Conservation (phyloP, 1,284 basidiomycete species). For the Cryptococcus hybrid region DNA sequence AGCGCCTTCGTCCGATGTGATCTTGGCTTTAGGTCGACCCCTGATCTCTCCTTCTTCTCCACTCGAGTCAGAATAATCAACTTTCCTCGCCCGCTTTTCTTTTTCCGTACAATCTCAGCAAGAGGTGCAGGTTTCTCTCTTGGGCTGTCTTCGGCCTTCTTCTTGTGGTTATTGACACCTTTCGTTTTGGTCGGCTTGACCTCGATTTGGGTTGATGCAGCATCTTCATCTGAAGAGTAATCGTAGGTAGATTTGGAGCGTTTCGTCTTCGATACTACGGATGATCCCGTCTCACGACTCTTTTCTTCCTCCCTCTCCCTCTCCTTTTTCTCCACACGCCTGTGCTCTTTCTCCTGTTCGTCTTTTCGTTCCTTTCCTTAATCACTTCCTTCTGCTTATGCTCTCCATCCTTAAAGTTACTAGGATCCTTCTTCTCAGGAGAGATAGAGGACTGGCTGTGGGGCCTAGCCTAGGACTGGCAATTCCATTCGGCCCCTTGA, state of each 20-base stretch:
- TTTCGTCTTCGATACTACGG: background rate
- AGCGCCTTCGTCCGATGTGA: too few relatives aligned
- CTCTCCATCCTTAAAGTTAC: background rate
- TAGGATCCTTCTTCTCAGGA: background rate
- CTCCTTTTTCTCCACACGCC: conserved; percentile 12
- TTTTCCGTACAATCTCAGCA: background rate
- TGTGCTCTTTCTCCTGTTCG: background rate
- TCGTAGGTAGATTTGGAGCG: background rate
- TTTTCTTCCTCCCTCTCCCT: conserved; percentile 9
- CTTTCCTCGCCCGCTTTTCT: background rate
- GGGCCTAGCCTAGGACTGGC: conserved; percentile 12
- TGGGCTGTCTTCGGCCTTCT: background rate
- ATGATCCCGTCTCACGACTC: background rate
- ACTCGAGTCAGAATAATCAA: background rate
- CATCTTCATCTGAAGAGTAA: background rate
- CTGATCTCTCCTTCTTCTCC: conserved; percentile 17
- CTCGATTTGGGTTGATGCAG: background rate
- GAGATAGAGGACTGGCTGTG: background rate
- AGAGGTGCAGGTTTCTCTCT: background rate
- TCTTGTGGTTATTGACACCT: background rate
- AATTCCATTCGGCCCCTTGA: conserved; percentile 6
- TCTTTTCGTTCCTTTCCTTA: background rate
- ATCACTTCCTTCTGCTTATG: conserved; percentile 3
- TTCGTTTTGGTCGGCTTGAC: background rate
- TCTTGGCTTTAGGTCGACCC: conserved; percentile 6